These are phyloP conservation scores for Pistacia vera DNA, from an alignment of 345 rosid species.

Conservation along the genomic window DNA sequence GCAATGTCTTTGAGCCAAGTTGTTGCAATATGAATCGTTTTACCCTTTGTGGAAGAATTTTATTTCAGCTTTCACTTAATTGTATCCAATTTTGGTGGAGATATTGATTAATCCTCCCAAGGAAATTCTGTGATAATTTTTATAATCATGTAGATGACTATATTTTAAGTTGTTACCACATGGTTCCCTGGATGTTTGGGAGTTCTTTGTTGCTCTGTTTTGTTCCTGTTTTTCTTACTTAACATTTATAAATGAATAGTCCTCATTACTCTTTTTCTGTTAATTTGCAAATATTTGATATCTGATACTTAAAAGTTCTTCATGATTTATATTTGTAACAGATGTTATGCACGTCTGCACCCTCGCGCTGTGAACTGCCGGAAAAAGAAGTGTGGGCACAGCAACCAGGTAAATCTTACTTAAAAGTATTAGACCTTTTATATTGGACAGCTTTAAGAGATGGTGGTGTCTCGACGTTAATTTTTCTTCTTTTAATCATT, in stretches of 20 bases:
- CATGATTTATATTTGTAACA: conserved; percentile 17
- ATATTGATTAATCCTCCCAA: neutral
- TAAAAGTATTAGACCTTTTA: neutral
- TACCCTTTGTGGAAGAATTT: too few species aligned
- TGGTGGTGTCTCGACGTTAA: too few species aligned
- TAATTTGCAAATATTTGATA: neutral
- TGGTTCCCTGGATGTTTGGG: too few species aligned
- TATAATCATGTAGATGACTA: neutral
- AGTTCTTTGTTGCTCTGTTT: too few species aligned
- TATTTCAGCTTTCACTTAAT: too few species aligned
- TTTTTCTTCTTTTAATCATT: neutral
- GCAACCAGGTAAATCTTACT: conserved; percentile 73
- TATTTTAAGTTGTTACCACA: neutral
- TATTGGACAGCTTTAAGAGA: neutral
- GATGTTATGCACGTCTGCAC: conserved; percentile 95
- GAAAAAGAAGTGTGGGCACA: conserved; percentile 99
- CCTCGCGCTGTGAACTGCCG: conserved; percentile 98
- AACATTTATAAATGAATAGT: neutral
- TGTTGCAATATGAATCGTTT: too few species aligned
- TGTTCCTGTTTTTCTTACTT: neutral
- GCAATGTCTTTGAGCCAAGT: too few species aligned
- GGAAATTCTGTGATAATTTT: too few species aligned
- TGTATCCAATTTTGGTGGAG: neutral
- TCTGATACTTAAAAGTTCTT: neutral
- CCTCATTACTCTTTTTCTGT: neutral